Base-by-base conservation (phyloP, 306 rosid species). In the Fragaria nilgerrensis region DNA sequence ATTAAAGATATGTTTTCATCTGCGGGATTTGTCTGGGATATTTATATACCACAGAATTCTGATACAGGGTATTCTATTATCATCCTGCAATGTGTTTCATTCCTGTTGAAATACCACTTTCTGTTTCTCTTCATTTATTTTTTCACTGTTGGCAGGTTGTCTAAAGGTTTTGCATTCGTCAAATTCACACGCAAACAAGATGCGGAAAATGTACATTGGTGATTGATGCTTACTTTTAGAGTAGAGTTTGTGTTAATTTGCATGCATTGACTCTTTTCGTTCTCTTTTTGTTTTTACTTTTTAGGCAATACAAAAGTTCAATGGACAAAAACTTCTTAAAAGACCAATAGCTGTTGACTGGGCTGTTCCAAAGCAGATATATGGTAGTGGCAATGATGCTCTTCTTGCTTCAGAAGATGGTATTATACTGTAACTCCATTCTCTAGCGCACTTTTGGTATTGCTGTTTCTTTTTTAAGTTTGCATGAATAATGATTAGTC, bases 281-380 rank as follows among this genome's bases (percentile, higher is more conserved):
- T 77, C 49, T 62, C 70, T 81, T 75, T 64, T 47, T 47, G 50
- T 43, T 43, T 43, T 43, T 81, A 95, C 17, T 43, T 43, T 43
- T 43, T 81, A 95, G 99, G 99, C 97, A 68, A 89, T 95, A 84
- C 67, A 84, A 81, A 89, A 78, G 80, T 88, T 90, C 80, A 95
- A 95, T 81, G 99, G 99, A 64, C 86, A 84, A 36, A 86, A 45
- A 74, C 83, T 95, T 79, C 83, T 78, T 50, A 92, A 88, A 79
- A 93, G 99, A 75, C 81, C 87, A 55, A 86, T 95, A 79, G 97
- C 99, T 82, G 99, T 95, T 86, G 99, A 95, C 74, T 95, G 96
- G 97, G 97, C 97, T 79, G 86, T 95, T 82, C 79, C 99, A 5
- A 92, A 95, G 92, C 87, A 91, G 85, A 63, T 92, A 74, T 95